Evolutionary conservation across 495 filamentous ascomycete species (phyloP).

Genomic region (Penicillium samsonianum): DNA sequence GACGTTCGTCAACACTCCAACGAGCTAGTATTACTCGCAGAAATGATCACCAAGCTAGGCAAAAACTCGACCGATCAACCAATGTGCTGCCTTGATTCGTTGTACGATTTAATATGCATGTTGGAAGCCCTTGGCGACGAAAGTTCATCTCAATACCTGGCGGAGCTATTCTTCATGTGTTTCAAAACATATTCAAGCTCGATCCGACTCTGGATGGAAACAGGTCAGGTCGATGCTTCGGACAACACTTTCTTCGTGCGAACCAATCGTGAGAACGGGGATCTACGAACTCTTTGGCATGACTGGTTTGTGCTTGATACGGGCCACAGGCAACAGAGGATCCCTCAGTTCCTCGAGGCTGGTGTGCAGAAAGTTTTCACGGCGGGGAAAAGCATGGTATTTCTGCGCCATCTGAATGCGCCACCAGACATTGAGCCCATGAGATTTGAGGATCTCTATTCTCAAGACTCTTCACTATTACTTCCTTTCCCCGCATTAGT

Average conservation of each 20-base stretch:
- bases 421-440: slow-evolving; percentile 36
- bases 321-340: slow-evolving; percentile 54
- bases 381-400: slow-evolving; percentile 83
- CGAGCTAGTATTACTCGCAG: slow-evolving; percentile 56
- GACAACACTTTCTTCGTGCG: slow-evolving; percentile 76
- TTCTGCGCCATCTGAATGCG: slow-evolving; percentile 63
- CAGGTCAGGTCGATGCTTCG: slow-evolving; percentile 63
- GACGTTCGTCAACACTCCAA: slow-evolving; percentile 56
- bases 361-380: slow-evolving; percentile 72
- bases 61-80: slow-evolving; percentile 33
- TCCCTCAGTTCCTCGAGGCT: slow-evolving; percentile 72
- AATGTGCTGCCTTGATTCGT: slow-evolving; percentile 67
- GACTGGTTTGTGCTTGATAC: slow-evolving; percentile 67
- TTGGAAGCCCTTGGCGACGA: slow-evolving; percentile 69
- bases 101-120: slow-evolving; percentile 68
- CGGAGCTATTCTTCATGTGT: slow-evolving; percentile 74
- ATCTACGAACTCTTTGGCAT: slow-evolving; percentile 71
- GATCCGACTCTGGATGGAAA: slow-evolving; percentile 82
- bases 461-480: slow-evolving; percentile 40
- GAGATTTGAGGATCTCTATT: slow-evolving; percentile 57
- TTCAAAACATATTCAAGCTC: slow-evolving; percentile 81
- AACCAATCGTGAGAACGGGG: slow-evolving; percentile 55
- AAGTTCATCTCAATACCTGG: slow-evolving; percentile 58
- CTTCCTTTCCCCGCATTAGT: slow-evolving; percentile 79
- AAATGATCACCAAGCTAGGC: slow-evolving; percentile 40